Percentiles rank a stretch among this genome's conserved stretches.
These are phyloP conservation scores for Saturnispora mendoncae DNA, from an alignment of 805 yeast species.

Conservation along the genomic window DNA sequence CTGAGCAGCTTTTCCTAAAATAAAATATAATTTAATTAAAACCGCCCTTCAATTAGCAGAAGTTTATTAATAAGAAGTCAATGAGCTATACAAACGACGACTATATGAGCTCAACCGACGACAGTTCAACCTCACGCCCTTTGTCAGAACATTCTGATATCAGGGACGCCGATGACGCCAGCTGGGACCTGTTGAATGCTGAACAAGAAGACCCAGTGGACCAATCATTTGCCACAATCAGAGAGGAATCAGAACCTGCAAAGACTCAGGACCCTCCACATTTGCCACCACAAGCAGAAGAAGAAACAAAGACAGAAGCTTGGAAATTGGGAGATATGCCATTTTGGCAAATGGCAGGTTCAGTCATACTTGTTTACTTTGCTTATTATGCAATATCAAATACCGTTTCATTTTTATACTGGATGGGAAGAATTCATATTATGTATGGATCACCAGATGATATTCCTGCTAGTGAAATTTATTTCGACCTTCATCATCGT, in stretches of 20 bases:
- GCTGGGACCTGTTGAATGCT: slow-evolving; percentile 5
- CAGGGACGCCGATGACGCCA: not conserved
- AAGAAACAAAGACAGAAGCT: too few species aligned
- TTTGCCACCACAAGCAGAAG: too few species aligned
- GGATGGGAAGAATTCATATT: not conserved
- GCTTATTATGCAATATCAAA: not conserved
- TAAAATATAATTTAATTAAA: not conserved
- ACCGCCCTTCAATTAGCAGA: not conserved
- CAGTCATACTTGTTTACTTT: too few species aligned
- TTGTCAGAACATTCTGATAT: too few species aligned
- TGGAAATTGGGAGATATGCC: too few species aligned
- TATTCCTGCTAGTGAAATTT: not conserved
- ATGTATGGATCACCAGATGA: slow-evolving; percentile 2
- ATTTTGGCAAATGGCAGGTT: too few species aligned
- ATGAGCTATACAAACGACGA: not conserved
- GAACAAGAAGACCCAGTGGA: too few species aligned
- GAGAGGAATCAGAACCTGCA: too few species aligned
- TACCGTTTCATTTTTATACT: not conserved
- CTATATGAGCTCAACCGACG: slow-evolving; percentile 2
- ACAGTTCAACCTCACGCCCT: slow-evolving; percentile 1
- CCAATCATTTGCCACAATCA: too few species aligned
- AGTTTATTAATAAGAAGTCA: too few species aligned
- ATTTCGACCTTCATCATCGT: not conserved
- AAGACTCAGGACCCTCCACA: too few species aligned
- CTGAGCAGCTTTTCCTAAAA: not conserved